Conservation (phyloP, 106 monocot species). For the Agapanthus africanus region DNA sequence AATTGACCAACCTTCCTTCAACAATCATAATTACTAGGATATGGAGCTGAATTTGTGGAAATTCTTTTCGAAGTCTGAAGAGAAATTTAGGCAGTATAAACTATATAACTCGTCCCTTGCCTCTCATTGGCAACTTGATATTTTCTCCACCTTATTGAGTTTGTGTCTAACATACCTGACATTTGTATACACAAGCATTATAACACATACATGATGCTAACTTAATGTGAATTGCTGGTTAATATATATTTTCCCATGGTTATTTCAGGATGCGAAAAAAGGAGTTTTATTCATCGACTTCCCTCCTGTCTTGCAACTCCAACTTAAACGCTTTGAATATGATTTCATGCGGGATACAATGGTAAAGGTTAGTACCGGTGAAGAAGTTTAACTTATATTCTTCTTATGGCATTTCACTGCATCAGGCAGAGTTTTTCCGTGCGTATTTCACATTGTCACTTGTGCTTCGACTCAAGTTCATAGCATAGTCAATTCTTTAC, state of each 20-base stretch:
- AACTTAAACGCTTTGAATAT: slow-evolving; percentile 91
- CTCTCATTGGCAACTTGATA: background rate
- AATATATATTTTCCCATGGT: background rate
- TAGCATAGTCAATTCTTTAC: background rate
- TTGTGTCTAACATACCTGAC: background rate
- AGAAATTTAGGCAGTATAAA: too few relatives aligned
- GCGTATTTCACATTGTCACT: background rate
- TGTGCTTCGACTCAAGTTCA: background rate
- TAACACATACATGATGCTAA: background rate
- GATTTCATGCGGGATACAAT: slow-evolving; percentile 88
- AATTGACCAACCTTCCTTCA: too few relatives aligned
- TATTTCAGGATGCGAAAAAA: slow-evolving; percentile 79
- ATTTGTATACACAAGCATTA: too few relatives aligned
- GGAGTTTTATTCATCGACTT: slow-evolving; percentile 82
- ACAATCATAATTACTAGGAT: too few relatives aligned
- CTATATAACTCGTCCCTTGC: too few relatives aligned
- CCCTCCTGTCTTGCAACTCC: slow-evolving; percentile 88
- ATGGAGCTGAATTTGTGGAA: too few relatives aligned
- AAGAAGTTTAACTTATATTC: background rate
- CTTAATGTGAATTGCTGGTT: background rate
- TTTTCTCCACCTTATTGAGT: background rate
- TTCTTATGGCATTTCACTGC: background rate
- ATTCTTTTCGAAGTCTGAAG: too few relatives aligned
- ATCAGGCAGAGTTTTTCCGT: background rate
- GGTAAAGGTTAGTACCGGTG: slow-evolving; percentile 64